A percentile compares a stretch with the other conserved stretches of the same genome.
These are phyloP conservation scores for Fusarium proliferatum DNA, from an alignment of 2,329 filamentous ascomycete species.

Conservation along the genomic window DNA sequence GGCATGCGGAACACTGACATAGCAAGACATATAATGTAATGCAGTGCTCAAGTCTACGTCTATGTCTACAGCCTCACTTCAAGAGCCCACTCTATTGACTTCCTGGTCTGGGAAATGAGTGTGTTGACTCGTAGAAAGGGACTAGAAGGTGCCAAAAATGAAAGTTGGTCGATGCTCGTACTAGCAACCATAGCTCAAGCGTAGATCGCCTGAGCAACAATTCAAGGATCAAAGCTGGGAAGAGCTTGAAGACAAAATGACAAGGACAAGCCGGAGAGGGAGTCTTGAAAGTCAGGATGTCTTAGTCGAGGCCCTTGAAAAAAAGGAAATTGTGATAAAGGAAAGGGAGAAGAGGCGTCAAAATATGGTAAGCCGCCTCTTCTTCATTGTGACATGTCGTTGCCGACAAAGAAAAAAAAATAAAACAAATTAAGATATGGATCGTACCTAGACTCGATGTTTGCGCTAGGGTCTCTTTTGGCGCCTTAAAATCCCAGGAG, in stretches of 20 bases:
- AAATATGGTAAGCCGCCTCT: conserved; percentile 16
- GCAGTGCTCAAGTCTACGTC: conserved; percentile 17
- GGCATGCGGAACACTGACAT: conserved; percentile 30
- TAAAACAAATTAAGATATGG: conserved; percentile 5
- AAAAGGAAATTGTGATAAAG: conserved; percentile 22
- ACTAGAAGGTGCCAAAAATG: conserved; percentile 25
- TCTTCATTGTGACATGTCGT: conserved; percentile 27
- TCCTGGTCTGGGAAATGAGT: conserved; percentile 40
- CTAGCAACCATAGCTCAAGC: conserved; percentile 25
- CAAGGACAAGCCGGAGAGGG: conserved; percentile 30
- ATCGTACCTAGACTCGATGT: conserved; percentile 31
- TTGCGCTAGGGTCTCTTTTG: conserved; percentile 18
- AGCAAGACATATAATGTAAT: conserved; percentile 37
- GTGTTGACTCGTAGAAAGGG: conserved; percentile 21
- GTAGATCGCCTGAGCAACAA: conserved; percentile 39
- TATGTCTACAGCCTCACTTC: conserved; percentile 39
- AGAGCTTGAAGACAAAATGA: conserved; percentile 15
- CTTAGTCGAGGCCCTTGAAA: not conserved
- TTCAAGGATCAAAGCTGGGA: conserved; percentile 29
- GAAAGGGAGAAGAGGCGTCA: conserved; percentile 30
- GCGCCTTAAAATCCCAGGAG: conserved; percentile 3
- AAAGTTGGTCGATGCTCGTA: conserved; percentile 29
- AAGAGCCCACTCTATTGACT: conserved; percentile 24
- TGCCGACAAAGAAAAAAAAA: conserved; percentile 34
- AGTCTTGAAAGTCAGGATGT: conserved; percentile 14